phyloP scores from a whole-genome alignment of 139 green algal genomes.

The Tetraselmis striata region DNA sequence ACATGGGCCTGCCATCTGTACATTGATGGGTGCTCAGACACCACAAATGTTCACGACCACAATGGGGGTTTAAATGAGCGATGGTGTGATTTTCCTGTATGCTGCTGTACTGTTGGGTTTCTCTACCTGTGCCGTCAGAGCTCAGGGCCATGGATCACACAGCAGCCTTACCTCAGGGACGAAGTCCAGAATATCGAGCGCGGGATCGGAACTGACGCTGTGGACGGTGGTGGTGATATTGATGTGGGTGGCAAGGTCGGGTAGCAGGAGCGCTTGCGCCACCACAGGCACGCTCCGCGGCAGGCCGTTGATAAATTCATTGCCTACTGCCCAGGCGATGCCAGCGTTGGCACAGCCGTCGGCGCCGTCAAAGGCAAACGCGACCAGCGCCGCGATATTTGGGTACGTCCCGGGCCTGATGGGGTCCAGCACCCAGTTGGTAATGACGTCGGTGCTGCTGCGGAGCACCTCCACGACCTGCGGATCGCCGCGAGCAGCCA shows the following conservation, averaged over 20 bases:
- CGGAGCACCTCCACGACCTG: background rate
- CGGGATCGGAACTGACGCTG: background rate
- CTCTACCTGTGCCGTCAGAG: no score
- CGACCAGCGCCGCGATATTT: background rate
- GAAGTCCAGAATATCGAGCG: background rate
- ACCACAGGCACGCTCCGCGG: background rate
- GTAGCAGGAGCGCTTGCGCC: background rate
- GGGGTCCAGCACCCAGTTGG: background rate
- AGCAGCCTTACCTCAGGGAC: background rate
- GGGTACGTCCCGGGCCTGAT: background rate
- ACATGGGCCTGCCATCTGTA: no score
- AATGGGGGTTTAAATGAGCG: no score
- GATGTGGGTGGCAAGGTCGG: background rate
- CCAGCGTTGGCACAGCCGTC: background rate
- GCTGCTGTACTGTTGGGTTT: no score
- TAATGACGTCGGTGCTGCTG: background rate
- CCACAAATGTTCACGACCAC: no score
- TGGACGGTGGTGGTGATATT: background rate
- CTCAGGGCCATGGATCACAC: no score
- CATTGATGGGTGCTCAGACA: no score
- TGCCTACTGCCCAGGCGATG: background rate
- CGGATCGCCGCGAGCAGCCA: background rate
- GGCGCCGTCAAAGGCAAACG: background rate
- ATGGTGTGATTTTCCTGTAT: no score
- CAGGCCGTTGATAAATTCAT: background rate